Percentiles rank a stretch among this genome's conserved stretches.
phyloP scores from a whole-genome alignment of 352 stramenopile species.

The Pythium grandisporangium region DNA sequence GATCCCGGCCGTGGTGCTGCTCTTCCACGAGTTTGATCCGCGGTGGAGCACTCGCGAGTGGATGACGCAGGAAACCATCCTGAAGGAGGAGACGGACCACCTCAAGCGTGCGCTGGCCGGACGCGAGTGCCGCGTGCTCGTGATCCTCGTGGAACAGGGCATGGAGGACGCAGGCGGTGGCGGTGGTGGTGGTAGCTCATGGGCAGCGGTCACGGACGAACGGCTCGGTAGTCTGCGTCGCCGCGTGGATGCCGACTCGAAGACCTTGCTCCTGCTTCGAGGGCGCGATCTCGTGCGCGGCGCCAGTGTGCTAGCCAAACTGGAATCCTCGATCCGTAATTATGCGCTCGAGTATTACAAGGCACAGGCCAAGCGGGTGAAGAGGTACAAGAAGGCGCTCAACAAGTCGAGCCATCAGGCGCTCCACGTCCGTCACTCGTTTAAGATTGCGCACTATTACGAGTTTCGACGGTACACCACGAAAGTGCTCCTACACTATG shows the following conservation, averaged over 20 bases:
- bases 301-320: constrained; percentile 52
- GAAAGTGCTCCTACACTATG: constrained; percentile 82
- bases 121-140: constrained; percentile 66
- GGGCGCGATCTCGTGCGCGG: constrained; percentile 52
- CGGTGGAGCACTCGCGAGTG: constrained; percentile 63
- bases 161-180: too few species aligned
- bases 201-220: constrained; percentile 67
- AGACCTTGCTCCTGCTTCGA: constrained; percentile 56
- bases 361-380: constrained; percentile 80
- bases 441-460: constrained; percentile 88
- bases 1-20: constrained; percentile 64
- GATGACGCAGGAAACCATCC: constrained; percentile 48
- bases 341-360: constrained; percentile 87
- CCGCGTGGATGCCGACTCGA: constrained; percentile 66
- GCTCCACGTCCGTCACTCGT: constrained; percentile 66
- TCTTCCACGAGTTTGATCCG: constrained; percentile 83
- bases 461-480: constrained; percentile 82
- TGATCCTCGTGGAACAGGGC: constrained; percentile 77
- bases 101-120: constrained; percentile 46
- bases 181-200: constrained; percentile 31
- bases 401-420: constrained; percentile 50
- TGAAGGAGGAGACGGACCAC: constrained; percentile 72
- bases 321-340: constrained; percentile 62
- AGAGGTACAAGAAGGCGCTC: constrained; percentile 76
- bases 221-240: constrained; percentile 53